Conservation (phyloP, 164 flowering plant species). For the grape (Vitis vinifera) region ASM3070453v1 NC_081813.1:1582001-1582500, state of each 20-base stretch:
- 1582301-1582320: neutral
- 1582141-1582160: neutral
- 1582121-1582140: conserved; percentile 4
- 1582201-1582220: conserved; percentile 5
- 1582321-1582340: too few species aligned
- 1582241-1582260: conserved; percentile 7
- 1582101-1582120: conserved; percentile 2
- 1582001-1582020: conserved; percentile 3
- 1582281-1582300: neutral
- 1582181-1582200: conserved; percentile 11
- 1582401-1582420: neutral
- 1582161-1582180: neutral
- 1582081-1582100: conserved; percentile 9
- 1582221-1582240: neutral
- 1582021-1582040: conserved; percentile 23
- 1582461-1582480: neutral
- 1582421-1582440: neutral
- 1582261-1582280: conserved; percentile 13
- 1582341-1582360: neutral
- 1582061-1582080: conserved; percentile 10
- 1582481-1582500: neutral
- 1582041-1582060: conserved; percentile 7
- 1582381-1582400: neutral
- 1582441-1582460: neutral
- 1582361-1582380: neutral